Percentiles rank a stretch among this genome's conserved stretches.
These are phyloP conservation scores for Ogataea corticis DNA, from an alignment of 805 yeast species.

Conservation along the genomic window DNA sequence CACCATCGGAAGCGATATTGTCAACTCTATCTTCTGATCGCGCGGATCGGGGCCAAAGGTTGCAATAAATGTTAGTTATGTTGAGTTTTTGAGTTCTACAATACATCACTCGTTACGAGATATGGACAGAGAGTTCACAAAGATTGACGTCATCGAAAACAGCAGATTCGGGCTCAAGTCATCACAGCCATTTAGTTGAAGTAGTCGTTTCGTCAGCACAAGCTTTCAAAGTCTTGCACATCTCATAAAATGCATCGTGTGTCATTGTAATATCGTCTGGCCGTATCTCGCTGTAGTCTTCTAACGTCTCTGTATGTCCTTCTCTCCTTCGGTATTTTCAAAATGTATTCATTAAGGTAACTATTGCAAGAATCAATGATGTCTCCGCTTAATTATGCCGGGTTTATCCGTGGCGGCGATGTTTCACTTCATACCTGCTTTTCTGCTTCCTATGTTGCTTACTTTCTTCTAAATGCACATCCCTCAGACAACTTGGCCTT, in stretches of 20 bases:
- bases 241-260: no score
- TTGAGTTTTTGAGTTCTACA: no score
- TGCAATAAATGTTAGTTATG: neutral
- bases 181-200: neutral
- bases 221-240: no score
- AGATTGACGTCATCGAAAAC: neutral
- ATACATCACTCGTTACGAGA: no score
- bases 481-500: slow-evolving; percentile 99
- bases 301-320: no score
- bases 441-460: slow-evolving; percentile 34
- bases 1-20: slow-evolving; percentile 83
- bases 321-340: neutral
- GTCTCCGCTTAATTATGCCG: slow-evolving; percentile 10
- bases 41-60: neutral
- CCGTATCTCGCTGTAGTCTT: no score
- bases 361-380: neutral
- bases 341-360: neutral
- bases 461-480: slow-evolving; percentile 99
- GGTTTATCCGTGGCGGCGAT: neutral
- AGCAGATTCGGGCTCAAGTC: neutral
- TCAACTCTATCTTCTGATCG: slow-evolving; percentile 64
- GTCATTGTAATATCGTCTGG: no score
- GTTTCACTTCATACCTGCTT: slow-evolving; percentile 1
- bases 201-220: no score
- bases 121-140: no score